Evolutionary conservation across 805 yeast genomes (phyloP), one percentile per base, ranked within the genome.

Genomic region (Ogataea trehalophila): DNA sequence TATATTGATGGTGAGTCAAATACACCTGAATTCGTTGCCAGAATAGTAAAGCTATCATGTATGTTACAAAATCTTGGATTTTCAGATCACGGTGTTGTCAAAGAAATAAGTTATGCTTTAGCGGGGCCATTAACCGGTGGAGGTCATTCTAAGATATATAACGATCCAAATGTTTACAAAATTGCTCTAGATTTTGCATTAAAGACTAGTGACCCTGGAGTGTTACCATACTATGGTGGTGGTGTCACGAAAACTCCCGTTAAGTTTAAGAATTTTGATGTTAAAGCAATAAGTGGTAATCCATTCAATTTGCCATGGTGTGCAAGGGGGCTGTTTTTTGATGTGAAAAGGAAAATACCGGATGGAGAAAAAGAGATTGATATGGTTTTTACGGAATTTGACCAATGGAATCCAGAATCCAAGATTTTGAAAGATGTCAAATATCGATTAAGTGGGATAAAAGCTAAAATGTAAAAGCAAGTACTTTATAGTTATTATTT

Each of bases 81-180:
- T 43, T 79, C 84, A 42, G 99, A 92, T 61, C 92, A 88, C 61
- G 94, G 90, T 20, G 85, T 94, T 14, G 72, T 92, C 18, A 83
- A 83, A 52, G 97, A 94, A 61, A 75, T 92, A 39, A 87, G 96
- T 46, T 76, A 74, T 38, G 75, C 87, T 0, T 66, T 86, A 52
- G 94, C 95, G 0, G 99, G 99, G 0, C 86, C 96, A 1, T 70
- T 94, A 45, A 92, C 97, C 0, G 97, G 97, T 3, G 91, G 94
- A 7, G 99, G 99, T 0, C 99, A 92, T 63, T 90, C 97, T 0
- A 84, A 78, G 52, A 81, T 94, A 26, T 92, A 92, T 65, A 85
- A 87, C 57, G 96, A 88, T 54, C 80, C 83, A 4, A 78, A 82
- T 47, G 98, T 94, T 1, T 92, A 92, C 62, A 87, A 83, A 54